Evolutionary conservation across 2,329 filamentous ascomycete species (phyloP).

Genomic region (Chrysosporium keratinophilum): DNA sequence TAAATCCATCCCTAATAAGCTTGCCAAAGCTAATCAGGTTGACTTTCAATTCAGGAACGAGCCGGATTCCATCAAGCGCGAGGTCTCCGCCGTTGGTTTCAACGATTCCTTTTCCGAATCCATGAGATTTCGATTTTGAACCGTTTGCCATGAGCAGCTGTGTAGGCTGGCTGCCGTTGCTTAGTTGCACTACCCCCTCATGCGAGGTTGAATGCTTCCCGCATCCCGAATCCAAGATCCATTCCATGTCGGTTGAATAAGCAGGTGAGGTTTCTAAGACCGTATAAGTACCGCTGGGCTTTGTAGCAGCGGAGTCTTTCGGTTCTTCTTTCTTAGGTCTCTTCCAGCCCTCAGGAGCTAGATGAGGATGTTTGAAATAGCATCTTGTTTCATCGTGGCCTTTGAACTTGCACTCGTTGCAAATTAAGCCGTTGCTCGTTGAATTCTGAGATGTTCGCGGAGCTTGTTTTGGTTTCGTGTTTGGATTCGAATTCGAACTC

Average conservation of each 20-base stretch:
- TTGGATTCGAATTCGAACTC: too few relatives aligned
- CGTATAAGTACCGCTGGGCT: not conserved
- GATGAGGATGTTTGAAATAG: not conserved
- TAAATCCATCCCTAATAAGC: not conserved
- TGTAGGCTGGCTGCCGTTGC: not conserved
- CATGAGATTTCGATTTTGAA: not conserved
- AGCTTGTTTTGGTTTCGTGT: too few relatives aligned
- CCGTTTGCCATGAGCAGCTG: not conserved
- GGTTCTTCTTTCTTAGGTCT: not conserved
- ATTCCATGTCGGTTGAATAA: not conserved
- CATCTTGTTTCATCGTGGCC: too few relatives aligned
- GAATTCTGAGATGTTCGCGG: too few relatives aligned
- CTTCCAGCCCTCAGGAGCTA: not conserved
- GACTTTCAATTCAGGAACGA: not conserved
- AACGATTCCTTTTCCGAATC: not conserved
- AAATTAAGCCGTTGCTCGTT: too few relatives aligned
- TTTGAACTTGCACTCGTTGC: too few relatives aligned
- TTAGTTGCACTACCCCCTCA: not conserved
- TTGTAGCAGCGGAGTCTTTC: not conserved
- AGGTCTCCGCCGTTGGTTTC: not conserved
- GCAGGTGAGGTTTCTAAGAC: not conserved
- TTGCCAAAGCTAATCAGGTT: not conserved
- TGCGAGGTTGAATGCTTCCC: not conserved
- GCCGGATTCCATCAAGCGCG: not conserved
- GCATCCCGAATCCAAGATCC: not conserved